Evolutionary conservation across 2,329 filamentous ascomycete species (phyloP), one percentile per base, ranked within the genome.

Genomic region (Metarhizium anisopliae): DNA sequence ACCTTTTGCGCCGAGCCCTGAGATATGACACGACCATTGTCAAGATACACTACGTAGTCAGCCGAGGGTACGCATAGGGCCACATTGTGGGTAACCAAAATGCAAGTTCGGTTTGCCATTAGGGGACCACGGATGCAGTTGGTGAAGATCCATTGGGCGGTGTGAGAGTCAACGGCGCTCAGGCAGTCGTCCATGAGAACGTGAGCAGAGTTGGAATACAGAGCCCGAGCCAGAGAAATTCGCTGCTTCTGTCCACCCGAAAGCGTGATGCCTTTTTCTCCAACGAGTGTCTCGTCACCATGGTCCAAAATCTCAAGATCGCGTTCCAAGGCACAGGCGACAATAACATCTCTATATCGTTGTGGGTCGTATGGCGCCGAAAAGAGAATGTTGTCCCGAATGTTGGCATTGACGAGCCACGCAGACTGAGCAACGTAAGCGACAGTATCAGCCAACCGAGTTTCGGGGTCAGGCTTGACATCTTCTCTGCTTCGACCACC

Each of bases 181-280:
- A 99, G 79, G 60, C 95, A 96, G 70, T 99, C 94, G 66, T 99
- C 94, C 52, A 99, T 79, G 11, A 99, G 80, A 16, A 99, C 74
- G 69, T 97, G 93, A 54, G 86, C 87, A 6, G 92, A 95, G 70
- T 90, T 93, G 61, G 90, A 96, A 72, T 99, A 99, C n/a, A 99
- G 80, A 1, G 94, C 94, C 62, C 94, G 86, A n/a, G 94, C 94
- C 49, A 99, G 80, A 14, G 93, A 96, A 53, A 99, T 97, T 57
- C 94, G 86, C 71, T 99, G 94, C 73, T 97, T 97, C 72, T 99
- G 94, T 6, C 94, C 94, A 60, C 94, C 94, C 6, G 94, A 99
- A 14, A 99, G 82, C 16, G 93, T 93, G 59, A 99, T 96, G 38
- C 94, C 94, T 72, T 97, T 99, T 69, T 99, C 94, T 53, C 94